A percentile compares a stretch with the other conserved stretches of the same genome.
These are phyloP conservation scores for Leptomonas pyrrhocoris DNA, from an alignment of 208 protist species.

Conservation along the genomic window DNA sequence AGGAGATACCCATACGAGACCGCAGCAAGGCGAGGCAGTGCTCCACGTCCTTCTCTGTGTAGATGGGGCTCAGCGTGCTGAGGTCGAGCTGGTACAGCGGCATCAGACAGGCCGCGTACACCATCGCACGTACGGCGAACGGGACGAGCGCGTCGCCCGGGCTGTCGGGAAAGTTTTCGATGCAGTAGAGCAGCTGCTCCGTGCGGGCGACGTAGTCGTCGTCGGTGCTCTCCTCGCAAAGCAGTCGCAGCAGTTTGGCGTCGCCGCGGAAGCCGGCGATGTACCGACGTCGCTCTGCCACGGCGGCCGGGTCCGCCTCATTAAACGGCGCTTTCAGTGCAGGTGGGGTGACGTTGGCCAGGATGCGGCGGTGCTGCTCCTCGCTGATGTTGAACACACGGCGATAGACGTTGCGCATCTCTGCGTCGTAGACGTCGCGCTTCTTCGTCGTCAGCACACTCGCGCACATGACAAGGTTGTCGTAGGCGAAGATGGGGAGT, in stretches of 20 bases:
- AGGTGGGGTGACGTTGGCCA: slow-evolving; percentile 50
- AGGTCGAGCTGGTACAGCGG: slow-evolving; percentile 52
- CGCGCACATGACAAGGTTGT: slow-evolving; percentile 60
- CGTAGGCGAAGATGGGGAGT: slow-evolving; percentile 49
- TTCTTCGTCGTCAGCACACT: slow-evolving; percentile 32
- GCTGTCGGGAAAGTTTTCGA: slow-evolving; percentile 34
- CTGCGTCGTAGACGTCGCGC: slow-evolving; percentile 17
- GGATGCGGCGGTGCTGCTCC: slow-evolving; percentile 48
- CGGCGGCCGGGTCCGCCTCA: neutral
- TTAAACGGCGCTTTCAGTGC: slow-evolving; percentile 10
- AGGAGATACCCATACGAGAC: slow-evolving; percentile 40
- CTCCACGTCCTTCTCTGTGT: slow-evolving; percentile 31
- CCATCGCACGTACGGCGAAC: slow-evolving; percentile 51
- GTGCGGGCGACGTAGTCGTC: slow-evolving; percentile 47
- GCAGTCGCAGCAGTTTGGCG: slow-evolving; percentile 28
- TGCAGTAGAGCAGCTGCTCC: slow-evolving; percentile 32
- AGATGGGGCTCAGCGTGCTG: slow-evolving; percentile 28
- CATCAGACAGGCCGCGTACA: slow-evolving; percentile 52
- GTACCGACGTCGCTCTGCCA: slow-evolving; percentile 20
- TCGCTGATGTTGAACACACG: slow-evolving; percentile 44
- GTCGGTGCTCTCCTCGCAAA: slow-evolving; percentile 39
- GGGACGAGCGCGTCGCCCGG: slow-evolving; percentile 42
- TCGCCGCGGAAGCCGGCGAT: slow-evolving; percentile 23
- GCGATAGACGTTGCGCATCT: slow-evolving; percentile 50
- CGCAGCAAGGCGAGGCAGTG: slow-evolving; percentile 34